These are phyloP conservation scores for Aspergillus vadensis DNA, from an alignment of 2,329 filamentous ascomycete species.

Conservation along the genomic window DNA sequence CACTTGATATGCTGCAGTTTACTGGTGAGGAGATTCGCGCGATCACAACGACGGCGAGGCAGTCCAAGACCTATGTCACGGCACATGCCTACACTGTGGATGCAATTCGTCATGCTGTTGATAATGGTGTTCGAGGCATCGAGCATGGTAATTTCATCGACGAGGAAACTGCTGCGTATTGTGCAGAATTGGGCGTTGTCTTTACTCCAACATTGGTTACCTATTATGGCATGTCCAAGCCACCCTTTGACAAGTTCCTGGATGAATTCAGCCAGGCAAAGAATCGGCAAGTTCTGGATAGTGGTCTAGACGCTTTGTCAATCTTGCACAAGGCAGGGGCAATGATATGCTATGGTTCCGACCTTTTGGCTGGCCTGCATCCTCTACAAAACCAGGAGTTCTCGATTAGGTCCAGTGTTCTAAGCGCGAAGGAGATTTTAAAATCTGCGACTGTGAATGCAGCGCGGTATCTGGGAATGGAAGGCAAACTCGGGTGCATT, in stretches of 20 bases:
- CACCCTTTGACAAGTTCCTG: slow-evolving; percentile 15
- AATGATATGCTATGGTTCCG: slow-evolving; percentile 57
- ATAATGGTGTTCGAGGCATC: slow-evolving; percentile 57
- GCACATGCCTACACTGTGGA: slow-evolving; percentile 59
- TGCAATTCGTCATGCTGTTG: slow-evolving; percentile 56
- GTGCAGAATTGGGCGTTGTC: slow-evolving; percentile 49
- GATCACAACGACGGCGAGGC: slow-evolving; percentile 52
- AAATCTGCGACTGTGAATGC: slow-evolving; percentile 55
- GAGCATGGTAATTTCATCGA: slow-evolving; percentile 54
- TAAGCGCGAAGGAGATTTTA: slow-evolving; percentile 47
- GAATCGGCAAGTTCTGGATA: slow-evolving; percentile 51
- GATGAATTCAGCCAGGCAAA: slow-evolving; percentile 39
- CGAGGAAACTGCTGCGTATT: slow-evolving; percentile 48
- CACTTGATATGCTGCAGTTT: slow-evolving; percentile 56
- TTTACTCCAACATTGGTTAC: slow-evolving; percentile 57
- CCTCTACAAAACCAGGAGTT: slow-evolving; percentile 52
- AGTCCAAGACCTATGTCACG: slow-evolving; percentile 56
- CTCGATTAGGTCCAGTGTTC: slow-evolving; percentile 43
- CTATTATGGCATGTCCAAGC: slow-evolving; percentile 52
- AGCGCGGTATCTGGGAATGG: slow-evolving; percentile 51
- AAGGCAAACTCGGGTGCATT: slow-evolving; percentile 52
- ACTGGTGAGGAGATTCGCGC: slow-evolving; percentile 57
- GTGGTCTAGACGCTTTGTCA: slow-evolving; percentile 49
- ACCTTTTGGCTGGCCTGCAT: slow-evolving; percentile 53
- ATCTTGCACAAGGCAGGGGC: slow-evolving; percentile 55